These are phyloP conservation scores for Cladophialophora bantiana DNA, from an alignment of 2,329 filamentous ascomycete species.

Conservation along the genomic window DNA sequence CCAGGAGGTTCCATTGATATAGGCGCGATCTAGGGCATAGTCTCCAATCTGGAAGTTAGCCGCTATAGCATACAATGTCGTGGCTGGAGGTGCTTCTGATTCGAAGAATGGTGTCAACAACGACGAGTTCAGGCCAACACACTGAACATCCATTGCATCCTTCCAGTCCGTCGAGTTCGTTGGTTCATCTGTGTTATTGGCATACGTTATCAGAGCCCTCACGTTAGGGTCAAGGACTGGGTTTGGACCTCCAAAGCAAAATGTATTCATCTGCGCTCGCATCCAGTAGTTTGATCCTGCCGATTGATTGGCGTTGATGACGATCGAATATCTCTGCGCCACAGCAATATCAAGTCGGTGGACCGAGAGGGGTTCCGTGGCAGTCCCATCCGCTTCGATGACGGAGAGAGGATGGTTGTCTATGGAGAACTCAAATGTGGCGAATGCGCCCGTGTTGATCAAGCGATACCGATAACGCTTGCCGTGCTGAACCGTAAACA, in stretches of 20 bases:
- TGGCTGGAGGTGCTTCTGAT: slow-evolving; percentile 29
- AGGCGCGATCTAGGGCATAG: slow-evolving; percentile 49
- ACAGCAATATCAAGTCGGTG: slow-evolving; percentile 69
- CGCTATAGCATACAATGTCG: slow-evolving; percentile 41
- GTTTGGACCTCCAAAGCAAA: slow-evolving; percentile 23
- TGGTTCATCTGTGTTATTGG: slow-evolving; percentile 13
- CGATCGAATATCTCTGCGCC: slow-evolving; percentile 62
- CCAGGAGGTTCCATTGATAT: slow-evolving; percentile 24
- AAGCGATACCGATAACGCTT: slow-evolving; percentile 76
- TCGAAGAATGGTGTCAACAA: slow-evolving; percentile 15
- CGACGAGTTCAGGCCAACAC: slow-evolving; percentile 21
- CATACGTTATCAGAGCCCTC: slow-evolving; percentile 14
- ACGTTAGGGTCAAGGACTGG: slow-evolving; percentile 14
- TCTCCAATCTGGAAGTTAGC: slow-evolving; percentile 74
- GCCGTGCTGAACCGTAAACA: slow-evolving; percentile 61
- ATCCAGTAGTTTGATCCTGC: slow-evolving; percentile 35
- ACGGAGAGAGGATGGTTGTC: slow-evolving; percentile 42
- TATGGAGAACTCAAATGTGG: slow-evolving; percentile 57
- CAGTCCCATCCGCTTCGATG: slow-evolving; percentile 48
- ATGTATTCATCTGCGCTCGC: slow-evolving; percentile 45
- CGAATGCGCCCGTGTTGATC: slow-evolving; percentile 78
- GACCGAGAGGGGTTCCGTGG: slow-evolving; percentile 54
- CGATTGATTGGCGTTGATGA: slow-evolving; percentile 25
- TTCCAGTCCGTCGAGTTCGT: slow-evolving; percentile 16
- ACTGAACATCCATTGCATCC: slow-evolving; percentile 15